Evolutionary conservation across 495 filamentous ascomycete species (phyloP).

Genomic region (Tetracladium setigerum): DNA sequence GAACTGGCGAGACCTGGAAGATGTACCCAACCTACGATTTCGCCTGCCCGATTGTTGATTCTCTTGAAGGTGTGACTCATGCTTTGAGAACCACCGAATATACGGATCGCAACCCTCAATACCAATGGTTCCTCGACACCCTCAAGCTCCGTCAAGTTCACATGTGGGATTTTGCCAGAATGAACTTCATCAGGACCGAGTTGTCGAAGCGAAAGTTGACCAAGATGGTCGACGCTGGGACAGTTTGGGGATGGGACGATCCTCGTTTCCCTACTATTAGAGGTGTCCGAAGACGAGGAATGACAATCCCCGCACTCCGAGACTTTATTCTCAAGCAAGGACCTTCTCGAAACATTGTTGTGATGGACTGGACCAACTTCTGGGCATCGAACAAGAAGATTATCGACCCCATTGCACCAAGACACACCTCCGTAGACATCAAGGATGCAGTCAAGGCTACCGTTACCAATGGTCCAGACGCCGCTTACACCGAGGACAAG

Average conservation of each 20-base stretch:
- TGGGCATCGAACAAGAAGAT: slow-evolving; percentile 84
- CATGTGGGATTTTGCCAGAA: slow-evolving; percentile 95
- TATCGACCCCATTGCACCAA: slow-evolving; percentile 70
- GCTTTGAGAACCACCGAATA: slow-evolving; percentile 95
- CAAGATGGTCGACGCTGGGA: slow-evolving; percentile 79
- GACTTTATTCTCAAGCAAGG: slow-evolving; percentile 82
- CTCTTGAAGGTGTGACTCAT: slow-evolving; percentile 87
- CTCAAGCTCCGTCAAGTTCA: slow-evolving; percentile 81
- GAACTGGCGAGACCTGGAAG: slow-evolving; percentile 85
- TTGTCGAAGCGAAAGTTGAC: slow-evolving; percentile 94
- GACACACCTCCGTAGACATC: slow-evolving; percentile 62
- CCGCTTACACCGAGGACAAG: slow-evolving; percentile 57
- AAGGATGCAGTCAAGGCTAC: slow-evolving; percentile 53
- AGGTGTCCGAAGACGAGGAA: slow-evolving; percentile 67
- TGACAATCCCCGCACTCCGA: slow-evolving; percentile 70
- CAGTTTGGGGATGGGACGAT: slow-evolving; percentile 82
- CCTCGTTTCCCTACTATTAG: slow-evolving; percentile 77
- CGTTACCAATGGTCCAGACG: slow-evolving; percentile 48
- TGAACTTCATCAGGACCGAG: slow-evolving; percentile 90
- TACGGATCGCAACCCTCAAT: slow-evolving; percentile 93
- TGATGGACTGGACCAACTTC: slow-evolving; percentile 73
- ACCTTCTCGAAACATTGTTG: slow-evolving; percentile 69
- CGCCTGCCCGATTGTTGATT: slow-evolving; percentile 85
- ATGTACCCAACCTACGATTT: slow-evolving; percentile 97
- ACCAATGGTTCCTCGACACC: slow-evolving; percentile 89